Base-by-base conservation (phyloP, 345 rosid genomes). In the Rubroshorea leprosula region DNA sequence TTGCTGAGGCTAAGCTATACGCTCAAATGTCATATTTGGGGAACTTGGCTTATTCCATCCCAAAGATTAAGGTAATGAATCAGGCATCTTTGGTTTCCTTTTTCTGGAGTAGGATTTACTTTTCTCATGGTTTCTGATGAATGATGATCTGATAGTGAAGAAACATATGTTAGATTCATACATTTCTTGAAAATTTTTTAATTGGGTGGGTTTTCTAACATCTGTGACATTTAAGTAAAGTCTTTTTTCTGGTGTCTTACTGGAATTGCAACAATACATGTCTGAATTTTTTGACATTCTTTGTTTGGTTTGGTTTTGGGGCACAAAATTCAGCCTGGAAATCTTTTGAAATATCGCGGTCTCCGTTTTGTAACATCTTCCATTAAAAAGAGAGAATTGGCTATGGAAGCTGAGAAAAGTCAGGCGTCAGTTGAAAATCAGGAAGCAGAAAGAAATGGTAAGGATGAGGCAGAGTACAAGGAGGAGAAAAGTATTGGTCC, bases 21-120 rank as follows among this genome's bases (percentile, higher is more conserved):
- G 87, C 89, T 18, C 82, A 86, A 72, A 67, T 92, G 79, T 85
- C 93, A 1, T 83, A 83, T 71, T 44, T 92, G 54, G 98, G 93
- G 14, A 83, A 73, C 60, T 58, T 92, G 67, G 91, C 98, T 59
- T 92, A 89, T 78, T 72, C 82, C 47, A 80, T 92, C 16, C 81
- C 90, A 38, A 76, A 73, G 15, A 83, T 89, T 51, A 89, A 81
- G 91, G 98, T 84, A 35, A 49, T 38, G 41, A 35, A 22, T 3
- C 35, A 60, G 48, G 44, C 16, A 12, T 52, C 12, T 61, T 24
- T n/a, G 2, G 3, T 21, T 35, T 6, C 21, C 7, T 1, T 22
- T 29, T 2, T 27, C 4, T 8, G 4, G 5, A 8, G 31, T 27
- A 27, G 31, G 5, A 27, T 27, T 27, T 3, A 4, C 8, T 27